A percentile compares a stretch with the other conserved stretches of the same genome.
These are phyloP conservation scores for Aspergillus nomiae DNA, from an alignment of 2,329 filamentous ascomycete species.

Conservation along the genomic window DNA sequence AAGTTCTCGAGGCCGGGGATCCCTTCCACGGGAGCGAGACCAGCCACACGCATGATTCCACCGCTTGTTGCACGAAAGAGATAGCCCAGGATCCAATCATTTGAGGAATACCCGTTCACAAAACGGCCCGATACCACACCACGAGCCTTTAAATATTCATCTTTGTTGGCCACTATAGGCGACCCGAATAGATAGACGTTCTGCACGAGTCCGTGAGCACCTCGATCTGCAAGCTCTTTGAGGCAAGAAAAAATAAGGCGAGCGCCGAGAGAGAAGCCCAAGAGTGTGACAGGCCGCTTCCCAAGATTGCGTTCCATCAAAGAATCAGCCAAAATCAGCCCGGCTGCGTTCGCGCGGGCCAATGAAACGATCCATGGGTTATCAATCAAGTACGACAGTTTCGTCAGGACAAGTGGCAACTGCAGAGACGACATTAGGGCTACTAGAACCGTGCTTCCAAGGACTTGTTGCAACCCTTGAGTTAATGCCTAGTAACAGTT, in stretches of 20 bases:
- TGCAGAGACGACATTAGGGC: conserved; percentile 90
- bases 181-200: conserved; percentile 96
- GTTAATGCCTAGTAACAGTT: conserved; percentile 71
- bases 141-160: conserved; percentile 80
- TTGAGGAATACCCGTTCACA: conserved; percentile 89
- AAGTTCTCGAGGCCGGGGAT: conserved; percentile 86
- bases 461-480: conserved; percentile 91
- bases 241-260: conserved; percentile 92
- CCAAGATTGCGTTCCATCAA: conserved; percentile 89
- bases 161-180: conserved; percentile 85
- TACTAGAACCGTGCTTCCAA: conserved; percentile 85
- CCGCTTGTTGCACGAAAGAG: conserved; percentile 93
- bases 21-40: conserved; percentile 73
- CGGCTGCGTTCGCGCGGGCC: conserved; percentile 82
- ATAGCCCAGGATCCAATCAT: conserved; percentile 96
- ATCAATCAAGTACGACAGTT: conserved; percentile 93
- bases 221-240: conserved; percentile 79
- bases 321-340: conserved; percentile 91
- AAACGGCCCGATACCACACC: conserved; percentile 91
- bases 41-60: conserved; percentile 85
- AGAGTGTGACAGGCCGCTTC: conserved; percentile 84
- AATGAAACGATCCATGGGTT: conserved; percentile 98
- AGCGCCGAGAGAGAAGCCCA: conserved; percentile 91
- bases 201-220: conserved; percentile 83
- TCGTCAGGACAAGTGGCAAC: conserved; percentile 88